A percentile compares a stretch with the other conserved stretches of the same genome.
phyloP scores from a whole-genome alignment of 768 basidiomycete genomes.

The Coprinopsis cinerea region DNA sequence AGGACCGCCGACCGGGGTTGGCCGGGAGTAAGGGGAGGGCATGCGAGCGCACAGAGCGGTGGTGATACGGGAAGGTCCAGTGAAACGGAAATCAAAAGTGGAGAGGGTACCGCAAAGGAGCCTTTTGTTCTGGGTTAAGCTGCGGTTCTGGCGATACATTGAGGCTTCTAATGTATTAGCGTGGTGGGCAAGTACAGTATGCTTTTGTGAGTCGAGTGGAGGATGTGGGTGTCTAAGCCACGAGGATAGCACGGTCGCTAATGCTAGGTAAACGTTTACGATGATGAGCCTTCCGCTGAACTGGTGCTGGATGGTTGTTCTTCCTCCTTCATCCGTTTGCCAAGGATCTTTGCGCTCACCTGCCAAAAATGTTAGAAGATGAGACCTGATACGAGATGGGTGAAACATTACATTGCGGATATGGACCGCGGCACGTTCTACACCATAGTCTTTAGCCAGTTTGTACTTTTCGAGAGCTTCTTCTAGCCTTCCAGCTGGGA shows the following conservation, averaged over 20 bases:
- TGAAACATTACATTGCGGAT: slow-evolving; percentile 62
- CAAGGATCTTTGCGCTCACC: slow-evolving; percentile 79
- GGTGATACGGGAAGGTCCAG: no score
- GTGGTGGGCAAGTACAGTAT: no score
- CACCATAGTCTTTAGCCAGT: slow-evolving; percentile 67
- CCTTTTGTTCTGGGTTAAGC: slow-evolving; percentile 10
- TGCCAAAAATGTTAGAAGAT: slow-evolving; percentile 24
- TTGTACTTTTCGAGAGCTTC: slow-evolving; percentile 81
- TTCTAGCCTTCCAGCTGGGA: slow-evolving; percentile 68
- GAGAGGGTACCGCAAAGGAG: slow-evolving; percentile 18
- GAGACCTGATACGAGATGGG: slow-evolving; percentile 11
- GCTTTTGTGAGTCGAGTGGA: no score
- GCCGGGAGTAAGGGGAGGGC: background rate
- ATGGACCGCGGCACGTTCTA: slow-evolving; percentile 78
- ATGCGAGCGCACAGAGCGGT: background rate
- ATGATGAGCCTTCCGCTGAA: background rate
- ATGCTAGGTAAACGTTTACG: background rate
- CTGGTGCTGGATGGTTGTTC: slow-evolving; percentile 20
- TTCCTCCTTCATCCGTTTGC: slow-evolving; percentile 48
- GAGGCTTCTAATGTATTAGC: no score
- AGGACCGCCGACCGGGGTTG: background rate
- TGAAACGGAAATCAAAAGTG: slow-evolving; percentile 13
- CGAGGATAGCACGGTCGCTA: no score
- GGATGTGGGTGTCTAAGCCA: no score
- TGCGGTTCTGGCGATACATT: no score